phyloP scores from a whole-genome alignment of 805 yeast species.

The Blastobotrys peoriensis region DNA sequence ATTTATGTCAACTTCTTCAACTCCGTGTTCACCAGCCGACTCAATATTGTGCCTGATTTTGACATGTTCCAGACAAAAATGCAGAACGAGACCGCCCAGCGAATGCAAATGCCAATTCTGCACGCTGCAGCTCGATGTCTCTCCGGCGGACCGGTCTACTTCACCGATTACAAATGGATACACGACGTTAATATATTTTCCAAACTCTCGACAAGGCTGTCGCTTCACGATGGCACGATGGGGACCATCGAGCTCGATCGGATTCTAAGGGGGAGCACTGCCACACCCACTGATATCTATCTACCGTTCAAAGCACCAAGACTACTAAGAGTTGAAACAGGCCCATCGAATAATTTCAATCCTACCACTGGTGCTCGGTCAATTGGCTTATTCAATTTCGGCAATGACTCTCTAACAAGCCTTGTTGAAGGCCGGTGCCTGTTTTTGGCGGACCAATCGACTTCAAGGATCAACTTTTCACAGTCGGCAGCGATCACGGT shows the following conservation, averaged over 20 bases:
- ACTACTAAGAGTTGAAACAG: not conserved
- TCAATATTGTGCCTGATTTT: constrained; percentile 24
- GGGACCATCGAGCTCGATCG: no score
- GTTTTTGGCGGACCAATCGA: not conserved
- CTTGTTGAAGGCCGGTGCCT: not conserved
- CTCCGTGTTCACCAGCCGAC: constrained; percentile 19
- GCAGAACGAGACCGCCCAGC: constrained; percentile 1
- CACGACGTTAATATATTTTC: constrained; percentile 22
- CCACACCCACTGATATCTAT: not conserved
- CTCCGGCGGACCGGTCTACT: constrained; percentile 29
- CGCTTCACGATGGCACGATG: no score
- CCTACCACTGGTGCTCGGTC: not conserved
- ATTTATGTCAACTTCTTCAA: constrained; percentile 25
- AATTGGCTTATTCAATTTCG: not conserved
- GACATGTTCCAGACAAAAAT: constrained; percentile 28
- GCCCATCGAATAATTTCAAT: no score
- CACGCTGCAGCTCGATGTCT: constrained; percentile 28
- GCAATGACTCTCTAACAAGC: not conserved
- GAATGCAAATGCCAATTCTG: constrained; percentile 13
- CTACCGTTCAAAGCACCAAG: not conserved
- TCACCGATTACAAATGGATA: constrained; percentile 23
- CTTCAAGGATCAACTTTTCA: not conserved
- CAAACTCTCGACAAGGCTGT: no score
- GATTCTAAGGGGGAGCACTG: no score
- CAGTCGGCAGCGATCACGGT: not conserved